Evolutionary conservation across 106 monocot genomes (phyloP).

Genomic region (Platanthera zijinensis): DNA sequence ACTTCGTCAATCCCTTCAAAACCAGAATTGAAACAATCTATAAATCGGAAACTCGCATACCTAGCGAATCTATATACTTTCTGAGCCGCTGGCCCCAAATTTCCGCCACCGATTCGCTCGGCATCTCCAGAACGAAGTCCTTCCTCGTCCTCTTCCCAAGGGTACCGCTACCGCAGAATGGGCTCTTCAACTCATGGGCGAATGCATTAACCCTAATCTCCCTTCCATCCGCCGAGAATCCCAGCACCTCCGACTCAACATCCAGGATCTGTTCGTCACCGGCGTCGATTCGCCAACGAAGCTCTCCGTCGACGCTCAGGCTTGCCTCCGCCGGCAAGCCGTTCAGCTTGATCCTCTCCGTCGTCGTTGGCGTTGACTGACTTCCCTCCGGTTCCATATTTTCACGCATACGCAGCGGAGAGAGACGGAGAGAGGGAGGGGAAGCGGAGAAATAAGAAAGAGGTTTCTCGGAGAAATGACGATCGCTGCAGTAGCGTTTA

Average conservation of each 20-base stretch:
- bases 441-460: not conserved
- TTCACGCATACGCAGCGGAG: not conserved
- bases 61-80: slow-evolving; percentile 46
- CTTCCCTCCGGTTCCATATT: not conserved
- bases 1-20: not conserved
- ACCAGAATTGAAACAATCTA: not conserved
- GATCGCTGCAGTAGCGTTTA: too few species aligned
- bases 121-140: slow-evolving; percentile 62
- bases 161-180: not conserved
- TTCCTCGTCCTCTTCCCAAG: slow-evolving; percentile 31
- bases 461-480: too few species aligned
- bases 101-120: slow-evolving; percentile 18
- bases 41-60: slow-evolving; percentile 14
- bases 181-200: slow-evolving; percentile 2
- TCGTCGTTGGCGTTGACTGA: not conserved
- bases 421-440: not conserved
- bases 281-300: slow-evolving; percentile 34
- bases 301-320: slow-evolving; percentile 24
- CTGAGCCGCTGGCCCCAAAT: slow-evolving; percentile 38
- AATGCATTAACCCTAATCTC: slow-evolving; percentile 38
- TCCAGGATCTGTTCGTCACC: slow-evolving; percentile 24
- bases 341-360: slow-evolving; percentile 33
- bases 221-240: slow-evolving; percentile 34
- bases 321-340: slow-evolving; percentile 33
- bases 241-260: slow-evolving; percentile 62